Conservation (phyloP, 2,329 filamentous ascomycete genomes). For the Claviceps cyperi region DNA sequence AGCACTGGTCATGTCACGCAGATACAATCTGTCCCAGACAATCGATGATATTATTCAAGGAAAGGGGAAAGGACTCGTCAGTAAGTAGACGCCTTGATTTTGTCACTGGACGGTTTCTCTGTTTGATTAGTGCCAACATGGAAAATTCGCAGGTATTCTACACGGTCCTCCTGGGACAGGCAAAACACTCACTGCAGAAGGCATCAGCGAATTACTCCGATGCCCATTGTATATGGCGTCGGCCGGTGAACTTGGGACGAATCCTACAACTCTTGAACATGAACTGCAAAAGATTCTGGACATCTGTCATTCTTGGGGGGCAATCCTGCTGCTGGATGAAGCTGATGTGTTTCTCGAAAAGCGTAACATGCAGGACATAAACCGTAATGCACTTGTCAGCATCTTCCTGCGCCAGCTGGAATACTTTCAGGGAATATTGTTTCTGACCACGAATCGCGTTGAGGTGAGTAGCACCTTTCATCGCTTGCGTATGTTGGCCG, state of each 20-base stretch:
- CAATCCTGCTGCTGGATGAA: slow-evolving; percentile 73
- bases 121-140: background rate
- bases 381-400: slow-evolving; percentile 72
- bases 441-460: slow-evolving; percentile 79
- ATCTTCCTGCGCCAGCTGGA: slow-evolving; percentile 79
- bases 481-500: background rate
- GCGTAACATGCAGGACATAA: slow-evolving; percentile 67
- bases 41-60: slow-evolving; percentile 74
- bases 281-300: slow-evolving; percentile 76
- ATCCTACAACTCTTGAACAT: slow-evolving; percentile 56
- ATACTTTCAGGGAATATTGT: slow-evolving; percentile 84
- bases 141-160: slow-evolving; percentile 40
- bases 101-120: background rate
- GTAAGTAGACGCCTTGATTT: slow-evolving; percentile 19
- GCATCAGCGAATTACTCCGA: slow-evolving; percentile 68
- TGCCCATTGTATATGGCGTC: slow-evolving; percentile 74
- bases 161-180: slow-evolving; percentile 79
- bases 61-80: slow-evolving; percentile 74
- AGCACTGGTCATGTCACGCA: slow-evolving; percentile 72
- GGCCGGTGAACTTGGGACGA: slow-evolving; percentile 68
- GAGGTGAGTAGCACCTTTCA: slow-evolving; percentile 27
- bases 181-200: slow-evolving; percentile 78
- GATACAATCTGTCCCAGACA: slow-evolving; percentile 64
- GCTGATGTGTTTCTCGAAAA: slow-evolving; percentile 76
- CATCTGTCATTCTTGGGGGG: slow-evolving; percentile 75